Evolutionary conservation across 306 rosid species (phyloP).

Genomic region (Cicer bijugum): DNA sequence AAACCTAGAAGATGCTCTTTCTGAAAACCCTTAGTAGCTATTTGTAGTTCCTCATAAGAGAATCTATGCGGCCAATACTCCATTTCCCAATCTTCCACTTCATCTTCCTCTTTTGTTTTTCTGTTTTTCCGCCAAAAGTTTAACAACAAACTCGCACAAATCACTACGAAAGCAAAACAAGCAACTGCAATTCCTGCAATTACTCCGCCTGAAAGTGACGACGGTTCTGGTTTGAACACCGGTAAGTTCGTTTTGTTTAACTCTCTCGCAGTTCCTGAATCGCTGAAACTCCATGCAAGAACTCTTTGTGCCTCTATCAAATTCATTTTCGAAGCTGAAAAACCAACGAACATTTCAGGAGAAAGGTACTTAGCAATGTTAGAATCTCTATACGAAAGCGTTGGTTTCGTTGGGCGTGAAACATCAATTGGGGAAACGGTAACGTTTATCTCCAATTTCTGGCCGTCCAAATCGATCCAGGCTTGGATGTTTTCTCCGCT

Average conservation of each 20-base stretch:
- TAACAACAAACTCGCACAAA: constrained; percentile 34
- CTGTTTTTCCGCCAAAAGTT: constrained; percentile 60
- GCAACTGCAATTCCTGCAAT: constrained; percentile 64
- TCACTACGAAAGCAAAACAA: constrained; percentile 47
- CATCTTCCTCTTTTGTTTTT: constrained; percentile 54
- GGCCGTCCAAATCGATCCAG: constrained; percentile 82
- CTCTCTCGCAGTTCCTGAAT: constrained; percentile 62
- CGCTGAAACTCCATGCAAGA: constrained; percentile 90
- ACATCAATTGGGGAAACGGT: constrained; percentile 68
- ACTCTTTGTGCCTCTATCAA: constrained; percentile 82
- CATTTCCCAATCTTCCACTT: constrained; percentile 87
- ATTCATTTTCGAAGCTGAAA: constrained; percentile 77
- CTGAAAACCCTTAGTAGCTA: constrained; percentile 64
- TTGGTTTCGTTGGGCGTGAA: constrained; percentile 62
- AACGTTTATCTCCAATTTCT: constrained; percentile 58
- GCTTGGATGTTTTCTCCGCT: constrained; percentile 68
- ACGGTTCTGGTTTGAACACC: constrained; percentile 46
- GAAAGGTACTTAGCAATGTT: constrained; percentile 66
- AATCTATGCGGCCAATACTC: constrained; percentile 93
- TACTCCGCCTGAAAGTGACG: constrained; percentile 56
- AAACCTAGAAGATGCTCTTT: constrained; percentile 60
- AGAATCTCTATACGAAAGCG: constrained; percentile 53
- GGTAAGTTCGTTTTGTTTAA: constrained; percentile 69
- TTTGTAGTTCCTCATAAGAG: constrained; percentile 65
- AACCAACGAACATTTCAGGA: constrained; percentile 79